Base-by-base conservation (phyloP, 495 filamentous ascomycete genomes). In the Talaromyces borbonicus region DNA sequence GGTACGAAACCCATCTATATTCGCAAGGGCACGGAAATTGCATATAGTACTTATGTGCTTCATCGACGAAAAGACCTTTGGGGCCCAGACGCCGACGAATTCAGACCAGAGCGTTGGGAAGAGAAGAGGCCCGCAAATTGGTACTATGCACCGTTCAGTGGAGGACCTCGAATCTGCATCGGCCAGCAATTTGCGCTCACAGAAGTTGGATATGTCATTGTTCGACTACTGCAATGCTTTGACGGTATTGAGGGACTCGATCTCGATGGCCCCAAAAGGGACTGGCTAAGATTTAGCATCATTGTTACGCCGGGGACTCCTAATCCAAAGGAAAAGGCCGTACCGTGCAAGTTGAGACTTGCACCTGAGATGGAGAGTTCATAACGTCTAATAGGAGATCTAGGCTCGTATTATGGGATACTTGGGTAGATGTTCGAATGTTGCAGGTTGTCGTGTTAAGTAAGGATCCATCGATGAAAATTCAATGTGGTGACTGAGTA, bases 71-170 rank as follows among this genome's bases (percentile, higher is more conserved):
- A 47, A 24, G 74, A 79, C 11, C 25, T 80, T 4, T 81, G 62
- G 7, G 74, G 68, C 0, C 53, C 57, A 6, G 73, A 79, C 49
- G 71, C 75, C 0, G 61, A 65, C 0, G 48, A 69, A 15, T 83
- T 73, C 53, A 56, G 62, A 1, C 80, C 80, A 0, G 72, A 73
- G 30, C 55, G 80, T 6, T 84, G 80, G 79, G 71, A 25, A 49
- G 46, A 66, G 60, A 32, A 20, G 57, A 5, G 30, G 1, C 30
- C 30, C 4, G 30, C 30, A 11, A 32, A 73, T 3, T 80, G 71
- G 64, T 70, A 78, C 36, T 84, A 75, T 55, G 49, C 81, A 26
- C 80, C 81, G 0, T 84, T 84, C 51, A 75, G 72, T 43, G 78
- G 78, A 1, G 79, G 80, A 0, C 79, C 80, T 0, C 66, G 80